phyloP scores from a whole-genome alignment of 768 basidiomycete species.

The Psilocybe sp. region DNA sequence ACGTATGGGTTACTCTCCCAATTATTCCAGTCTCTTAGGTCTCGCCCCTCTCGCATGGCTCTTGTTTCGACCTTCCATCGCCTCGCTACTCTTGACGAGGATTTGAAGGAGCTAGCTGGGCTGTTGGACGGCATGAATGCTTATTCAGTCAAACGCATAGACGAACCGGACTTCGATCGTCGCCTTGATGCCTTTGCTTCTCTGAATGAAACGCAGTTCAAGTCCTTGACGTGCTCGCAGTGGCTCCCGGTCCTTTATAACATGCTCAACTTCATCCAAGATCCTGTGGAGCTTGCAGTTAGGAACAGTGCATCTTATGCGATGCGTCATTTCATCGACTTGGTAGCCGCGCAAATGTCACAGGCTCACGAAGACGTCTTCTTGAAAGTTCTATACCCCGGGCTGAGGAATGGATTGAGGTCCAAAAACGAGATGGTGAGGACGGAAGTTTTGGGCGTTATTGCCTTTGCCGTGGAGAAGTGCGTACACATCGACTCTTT shows the following conservation, averaged over 20 bases:
- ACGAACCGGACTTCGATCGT: slow-evolving; percentile 91
- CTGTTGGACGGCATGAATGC: slow-evolving; percentile 77
- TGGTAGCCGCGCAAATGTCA: slow-evolving; percentile 39
- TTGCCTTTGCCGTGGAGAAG: slow-evolving; percentile 70
- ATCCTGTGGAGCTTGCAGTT: slow-evolving; percentile 83
- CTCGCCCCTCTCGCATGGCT: slow-evolving; percentile 64
- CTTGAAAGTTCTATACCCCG: slow-evolving; percentile 66
- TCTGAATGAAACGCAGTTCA: slow-evolving; percentile 67
- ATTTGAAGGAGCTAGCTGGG: slow-evolving; percentile 45
- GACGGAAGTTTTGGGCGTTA: slow-evolving; percentile 74
- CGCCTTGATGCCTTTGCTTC: slow-evolving; percentile 72
- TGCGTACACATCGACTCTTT: slow-evolving; percentile 58
- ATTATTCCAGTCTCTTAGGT: slow-evolving; percentile 75
- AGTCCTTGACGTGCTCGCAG: slow-evolving; percentile 45
- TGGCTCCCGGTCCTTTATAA: slow-evolving; percentile 88
- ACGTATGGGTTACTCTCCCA: slow-evolving; percentile 68
- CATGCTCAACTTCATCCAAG: slow-evolving; percentile 82
- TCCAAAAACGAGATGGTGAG: slow-evolving; percentile 87
- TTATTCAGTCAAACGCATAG: slow-evolving; percentile 76
- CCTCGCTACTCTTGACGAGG: slow-evolving; percentile 40
- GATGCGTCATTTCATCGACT: slow-evolving; percentile 75
- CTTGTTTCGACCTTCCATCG: slow-evolving; percentile 65
- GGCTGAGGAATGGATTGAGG: slow-evolving; percentile 74
- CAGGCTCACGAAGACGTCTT: slow-evolving; percentile 55
- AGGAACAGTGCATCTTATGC: slow-evolving; percentile 76